Base-by-base conservation (phyloP, 805 yeast genomes). In the Wickerhamiella bombiphila region DNA sequence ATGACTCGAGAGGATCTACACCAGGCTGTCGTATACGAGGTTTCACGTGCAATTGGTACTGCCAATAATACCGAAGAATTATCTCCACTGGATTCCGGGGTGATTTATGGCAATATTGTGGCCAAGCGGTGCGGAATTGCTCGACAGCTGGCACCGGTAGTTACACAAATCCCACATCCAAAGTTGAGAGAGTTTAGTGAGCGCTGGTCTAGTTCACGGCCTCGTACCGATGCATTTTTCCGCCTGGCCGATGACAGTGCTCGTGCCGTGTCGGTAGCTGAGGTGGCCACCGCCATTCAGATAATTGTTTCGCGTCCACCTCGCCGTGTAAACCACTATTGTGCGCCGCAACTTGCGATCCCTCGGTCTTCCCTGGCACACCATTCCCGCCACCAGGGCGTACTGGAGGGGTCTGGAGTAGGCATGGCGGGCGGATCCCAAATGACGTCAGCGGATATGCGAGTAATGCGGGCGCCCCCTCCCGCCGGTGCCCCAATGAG, bases 241-340 rank as follows among this genome's bases (percentile, higher is more conserved):
- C 43, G 48, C 5, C 20, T 47, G n/a, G 18, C 35, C 15, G 42
- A 47, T 29, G 42, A 41, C 25, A 24, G 40, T 17, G 44, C 39
- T 18, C 19, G 22, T 9, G 20, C 33, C n/a, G 22, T 30, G 8
- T 24, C 26, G 13, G 11, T 24, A 24, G 11, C 9, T 9, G 50
- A 47, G 35, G 36, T 47, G 18, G 22, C 35, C 18, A 42, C 38
- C 22, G 45, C 43, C 13, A 33, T 48, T 3, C 35, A 35, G 15
- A 41, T 45, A 9, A 20, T 48, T 13, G 39, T 42, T 16, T 41
- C 46, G 8, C 40, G 52, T 17, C 52, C 52, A 3, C 52, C 52
- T 2, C 33, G 52, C 20, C 40, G 52, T 18, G 43, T 45, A 37
- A 48, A 48, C 35, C 35, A 40, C 19, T 46, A 39, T 37, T 39